Evolutionary conservation across 164 flowering plant genomes (phyloP).

Genomic region (Stephania yunnanensis): DNA sequence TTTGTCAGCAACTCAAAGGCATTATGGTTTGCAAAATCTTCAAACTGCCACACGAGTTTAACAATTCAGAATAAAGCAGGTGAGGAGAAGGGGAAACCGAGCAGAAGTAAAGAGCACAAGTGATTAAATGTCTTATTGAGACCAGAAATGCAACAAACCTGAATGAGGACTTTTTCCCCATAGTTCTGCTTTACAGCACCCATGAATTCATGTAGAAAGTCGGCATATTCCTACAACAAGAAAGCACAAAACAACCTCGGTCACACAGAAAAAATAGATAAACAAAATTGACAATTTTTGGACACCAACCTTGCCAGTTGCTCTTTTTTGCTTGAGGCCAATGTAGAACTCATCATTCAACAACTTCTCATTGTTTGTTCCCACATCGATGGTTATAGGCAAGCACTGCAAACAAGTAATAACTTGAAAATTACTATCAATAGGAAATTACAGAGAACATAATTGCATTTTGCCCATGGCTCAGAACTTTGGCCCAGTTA

Average conservation of each 20-base stretch:
- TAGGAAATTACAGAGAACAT: background rate
- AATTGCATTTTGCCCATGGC: background rate
- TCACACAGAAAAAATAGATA: background rate
- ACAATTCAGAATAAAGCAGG: slow-evolving; percentile 7
- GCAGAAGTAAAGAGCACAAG: background rate
- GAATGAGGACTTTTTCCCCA: slow-evolving; percentile 84
- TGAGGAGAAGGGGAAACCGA: background rate
- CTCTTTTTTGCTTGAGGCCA: slow-evolving; percentile 72
- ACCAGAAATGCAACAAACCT: slow-evolving; percentile 35
- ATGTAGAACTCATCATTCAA: slow-evolving; percentile 83
- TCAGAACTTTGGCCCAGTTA: background rate
- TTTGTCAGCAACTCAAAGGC: slow-evolving; percentile 71
- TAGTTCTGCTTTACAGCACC: slow-evolving; percentile 77
- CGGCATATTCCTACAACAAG: slow-evolving; percentile 58
- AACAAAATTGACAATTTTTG: background rate
- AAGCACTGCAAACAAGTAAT: slow-evolving; percentile 49
- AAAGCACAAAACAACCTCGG: slow-evolving; percentile 10
- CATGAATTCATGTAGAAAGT: slow-evolving; percentile 80
- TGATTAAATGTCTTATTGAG: background rate
- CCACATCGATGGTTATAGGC: slow-evolving; percentile 90
- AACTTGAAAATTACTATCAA: background rate
- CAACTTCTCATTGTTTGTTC: slow-evolving; percentile 78
- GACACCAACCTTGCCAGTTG: slow-evolving; percentile 61
- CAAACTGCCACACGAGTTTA: slow-evolving; percentile 47
- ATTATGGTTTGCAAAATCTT: slow-evolving; percentile 93